phyloP scores from a whole-genome alignment of 2,329 filamentous ascomycete species.

The Colletotrichum simmondsii region DNA sequence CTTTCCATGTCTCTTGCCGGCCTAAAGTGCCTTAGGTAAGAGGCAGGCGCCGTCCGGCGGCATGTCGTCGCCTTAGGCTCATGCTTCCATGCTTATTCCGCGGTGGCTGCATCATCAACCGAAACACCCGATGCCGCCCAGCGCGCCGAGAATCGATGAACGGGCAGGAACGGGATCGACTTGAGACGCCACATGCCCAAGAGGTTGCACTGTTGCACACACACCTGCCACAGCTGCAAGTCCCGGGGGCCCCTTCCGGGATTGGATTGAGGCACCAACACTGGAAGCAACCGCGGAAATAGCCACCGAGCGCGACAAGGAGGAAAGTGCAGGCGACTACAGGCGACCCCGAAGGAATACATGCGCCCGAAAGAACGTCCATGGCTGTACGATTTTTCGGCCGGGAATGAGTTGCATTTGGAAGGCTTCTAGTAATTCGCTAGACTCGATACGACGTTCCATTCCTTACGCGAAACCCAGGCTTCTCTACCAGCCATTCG shows the following conservation, averaged over 20 bases:
- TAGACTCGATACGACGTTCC: neutral
- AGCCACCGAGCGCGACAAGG: neutral
- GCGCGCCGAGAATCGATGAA: constrained; percentile 15
- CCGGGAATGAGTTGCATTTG: neutral
- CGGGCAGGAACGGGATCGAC: constrained; percentile 27
- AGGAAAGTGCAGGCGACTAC: constrained; percentile 4
- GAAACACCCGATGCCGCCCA: constrained; percentile 24
- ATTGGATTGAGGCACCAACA: neutral
- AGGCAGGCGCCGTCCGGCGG: neutral
- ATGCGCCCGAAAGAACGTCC: neutral
- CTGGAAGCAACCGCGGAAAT: constrained; percentile 13
- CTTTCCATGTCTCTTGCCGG: constrained; percentile 4
- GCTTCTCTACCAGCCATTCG: neutral
- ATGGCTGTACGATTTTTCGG: neutral
- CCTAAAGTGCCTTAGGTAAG: neutral
- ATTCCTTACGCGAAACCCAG: neutral
- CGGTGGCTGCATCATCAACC: constrained; percentile 31
- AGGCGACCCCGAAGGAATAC: neutral
- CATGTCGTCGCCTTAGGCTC: constrained; percentile 34
- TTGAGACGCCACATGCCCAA: constrained; percentile 25
- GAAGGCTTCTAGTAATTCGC: neutral
- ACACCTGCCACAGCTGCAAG: neutral
- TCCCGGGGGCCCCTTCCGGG: constrained; percentile 2
- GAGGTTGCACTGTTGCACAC: constrained; percentile 8
- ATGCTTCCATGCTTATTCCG: constrained; percentile 19